Evolutionary conservation across 352 stramenopile species (phyloP).

Genomic region (Globisporangium solare): DNA sequence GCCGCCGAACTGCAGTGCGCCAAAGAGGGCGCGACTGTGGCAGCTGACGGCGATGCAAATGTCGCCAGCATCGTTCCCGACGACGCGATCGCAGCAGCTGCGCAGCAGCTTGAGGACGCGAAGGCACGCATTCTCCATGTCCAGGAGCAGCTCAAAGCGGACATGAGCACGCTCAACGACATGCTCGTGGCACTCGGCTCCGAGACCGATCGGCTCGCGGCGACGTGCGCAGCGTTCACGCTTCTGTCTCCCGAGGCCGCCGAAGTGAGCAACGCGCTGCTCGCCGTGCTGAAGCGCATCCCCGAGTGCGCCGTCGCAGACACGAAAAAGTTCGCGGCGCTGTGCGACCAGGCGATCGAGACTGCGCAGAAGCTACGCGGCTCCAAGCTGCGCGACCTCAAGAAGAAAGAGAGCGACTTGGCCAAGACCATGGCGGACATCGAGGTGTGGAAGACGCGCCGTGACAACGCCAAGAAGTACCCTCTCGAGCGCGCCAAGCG

Average conservation of each 20-base stretch:
- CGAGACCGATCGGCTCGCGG: slow-evolving; percentile 43
- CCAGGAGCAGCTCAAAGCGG: slow-evolving; percentile 40
- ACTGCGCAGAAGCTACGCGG: slow-evolving; percentile 39
- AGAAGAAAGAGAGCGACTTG: slow-evolving; percentile 49
- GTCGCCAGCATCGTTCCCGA: not conserved
- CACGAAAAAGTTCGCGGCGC: slow-evolving; percentile 28
- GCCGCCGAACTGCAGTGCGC: slow-evolving; percentile 33
- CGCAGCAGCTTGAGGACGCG: slow-evolving; percentile 29
- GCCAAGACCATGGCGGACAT: slow-evolving; percentile 49
- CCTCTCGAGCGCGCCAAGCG: slow-evolving; percentile 41
- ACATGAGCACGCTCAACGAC: slow-evolving; percentile 42
- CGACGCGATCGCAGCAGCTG: not conserved
- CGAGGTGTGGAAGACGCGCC: slow-evolving; percentile 60
- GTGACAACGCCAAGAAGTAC: slow-evolving; percentile 57
- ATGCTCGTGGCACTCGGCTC: slow-evolving; percentile 35
- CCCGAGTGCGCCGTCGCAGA: slow-evolving; percentile 34
- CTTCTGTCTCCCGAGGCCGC: slow-evolving; percentile 28
- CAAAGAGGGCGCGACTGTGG: not conserved
- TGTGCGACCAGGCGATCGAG: slow-evolving; percentile 44
- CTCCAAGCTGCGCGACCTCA: slow-evolving; percentile 45
- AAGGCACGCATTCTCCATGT: slow-evolving; percentile 36
- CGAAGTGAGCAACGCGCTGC: slow-evolving; percentile 17
- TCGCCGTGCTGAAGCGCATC: slow-evolving; percentile 27
- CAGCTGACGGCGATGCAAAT: too few relatives aligned
- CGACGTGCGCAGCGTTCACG: slow-evolving; percentile 24